Evolutionary conservation across 768 basidiomycete species (phyloP).

Genomic region (Podaxis mareebaensis): DNA sequence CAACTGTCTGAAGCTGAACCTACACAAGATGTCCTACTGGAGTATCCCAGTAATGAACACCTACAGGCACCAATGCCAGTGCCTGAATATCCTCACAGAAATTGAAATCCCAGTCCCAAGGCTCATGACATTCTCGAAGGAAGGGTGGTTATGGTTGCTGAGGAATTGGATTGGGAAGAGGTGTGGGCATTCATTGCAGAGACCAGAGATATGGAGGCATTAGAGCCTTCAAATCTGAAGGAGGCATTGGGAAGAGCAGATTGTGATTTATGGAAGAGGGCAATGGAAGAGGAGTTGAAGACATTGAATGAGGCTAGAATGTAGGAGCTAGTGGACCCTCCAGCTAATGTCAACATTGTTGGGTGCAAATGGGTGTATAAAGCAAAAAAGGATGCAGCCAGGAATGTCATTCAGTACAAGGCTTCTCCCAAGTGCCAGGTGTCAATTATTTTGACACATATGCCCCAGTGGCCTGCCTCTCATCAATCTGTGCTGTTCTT

Average conservation of each 20-base stretch:
- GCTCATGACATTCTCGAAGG: neutral
- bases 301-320: slow-evolving; percentile 25
- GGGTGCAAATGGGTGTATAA: slow-evolving; percentile 25
- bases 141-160: neutral
- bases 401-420: slow-evolving; percentile 24
- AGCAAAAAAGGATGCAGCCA: slow-evolving; percentile 23
- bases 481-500: no score
- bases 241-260: slow-evolving; percentile 24
- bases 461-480: slow-evolving; percentile 27
- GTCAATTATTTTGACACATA: slow-evolving; percentile 39
- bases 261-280: slow-evolving; percentile 25
- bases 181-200: neutral
- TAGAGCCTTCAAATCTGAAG: no score
- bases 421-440: slow-evolving; percentile 40
- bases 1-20: no score
- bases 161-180: slow-evolving; percentile 1
- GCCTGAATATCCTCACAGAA: no score
- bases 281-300: slow-evolving; percentile 31
- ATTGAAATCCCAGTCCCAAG: neutral
- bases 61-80: no score
- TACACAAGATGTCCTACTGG: no score
- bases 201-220: slow-evolving; percentile 17
- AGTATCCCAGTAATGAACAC: no score
- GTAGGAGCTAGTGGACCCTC: slow-evolving; percentile 30
- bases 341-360: slow-evolving; percentile 24